phyloP scores from a whole-genome alignment of 805 yeast genomes.

The Torulaspora indica region DNA sequence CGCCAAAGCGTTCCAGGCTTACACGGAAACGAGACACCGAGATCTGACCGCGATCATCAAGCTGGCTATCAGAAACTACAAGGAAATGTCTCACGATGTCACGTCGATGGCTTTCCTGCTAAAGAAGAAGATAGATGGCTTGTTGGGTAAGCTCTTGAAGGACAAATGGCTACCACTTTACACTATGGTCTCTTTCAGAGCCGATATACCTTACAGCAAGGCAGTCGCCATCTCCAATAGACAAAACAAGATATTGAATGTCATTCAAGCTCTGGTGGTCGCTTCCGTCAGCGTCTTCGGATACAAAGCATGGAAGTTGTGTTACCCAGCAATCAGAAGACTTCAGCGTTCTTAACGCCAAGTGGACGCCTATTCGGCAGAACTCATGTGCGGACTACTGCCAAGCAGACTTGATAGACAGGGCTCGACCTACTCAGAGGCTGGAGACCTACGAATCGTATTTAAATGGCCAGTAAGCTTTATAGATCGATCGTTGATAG shows the following conservation, averaged over 20 bases:
- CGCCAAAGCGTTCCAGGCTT: conserved; percentile 47
- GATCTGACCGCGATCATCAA: conserved; percentile 74
- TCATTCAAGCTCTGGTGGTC: conserved; percentile 17
- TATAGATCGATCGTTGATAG: not conserved
- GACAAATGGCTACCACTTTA: conserved; percentile 79
- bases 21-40: conserved; percentile 50
- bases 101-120: conserved; percentile 54
- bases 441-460: no score
- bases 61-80: conserved; percentile 73
- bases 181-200: conserved; percentile 87
- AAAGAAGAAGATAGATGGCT: conserved; percentile 63
- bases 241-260: conserved; percentile 49
- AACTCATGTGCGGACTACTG: no score
- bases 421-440: no score
- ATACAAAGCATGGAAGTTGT: conserved; percentile 5
- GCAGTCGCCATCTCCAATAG: conserved; percentile 53
- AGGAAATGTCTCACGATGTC: conserved; percentile 83
- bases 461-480: no score
- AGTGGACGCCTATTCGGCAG: no score
- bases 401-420: no score
- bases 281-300: conserved; percentile 9
- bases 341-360: conserved; percentile 3
- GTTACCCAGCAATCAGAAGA: not conserved
- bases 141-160: conserved; percentile 54
- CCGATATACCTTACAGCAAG: conserved; percentile 70